Percentiles rank a stretch among this genome's conserved stretches.
These are phyloP conservation scores for Diplosphaera chodatii DNA, from an alignment of 139 green algal genomes.

Conservation along the genomic window DNA sequence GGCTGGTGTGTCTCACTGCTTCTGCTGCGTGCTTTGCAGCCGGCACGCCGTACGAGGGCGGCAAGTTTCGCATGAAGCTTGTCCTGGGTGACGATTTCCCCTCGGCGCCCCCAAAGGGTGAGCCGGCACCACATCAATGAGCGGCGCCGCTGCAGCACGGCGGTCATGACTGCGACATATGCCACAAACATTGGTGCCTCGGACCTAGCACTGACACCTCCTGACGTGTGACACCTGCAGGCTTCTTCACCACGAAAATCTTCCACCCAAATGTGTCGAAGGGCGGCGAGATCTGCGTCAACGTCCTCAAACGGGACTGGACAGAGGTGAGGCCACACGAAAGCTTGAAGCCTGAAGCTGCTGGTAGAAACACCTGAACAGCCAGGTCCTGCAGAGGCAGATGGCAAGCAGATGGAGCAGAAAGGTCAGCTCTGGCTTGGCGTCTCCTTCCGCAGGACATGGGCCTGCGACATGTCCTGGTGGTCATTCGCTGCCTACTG, in stretches of 20 bases:
- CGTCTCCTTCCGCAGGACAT: constrained; percentile 23
- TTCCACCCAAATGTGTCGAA: constrained; percentile 95
- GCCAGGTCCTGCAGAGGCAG: no score
- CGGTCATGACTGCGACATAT: no score
- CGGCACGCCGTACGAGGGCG: constrained; percentile 86
- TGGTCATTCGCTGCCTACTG: constrained; percentile 90
- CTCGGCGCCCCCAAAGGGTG: constrained; percentile 54
- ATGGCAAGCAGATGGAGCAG: no score
- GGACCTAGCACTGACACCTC: not conserved
- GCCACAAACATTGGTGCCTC: no score
- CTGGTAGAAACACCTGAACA: no score
- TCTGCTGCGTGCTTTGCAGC: no score
- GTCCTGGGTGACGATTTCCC: constrained; percentile 58
- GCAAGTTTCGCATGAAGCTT: constrained; percentile 83
- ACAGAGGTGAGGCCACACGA: constrained; percentile 20
- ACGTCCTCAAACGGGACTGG: constrained; percentile 97
- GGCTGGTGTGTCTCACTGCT: no score
- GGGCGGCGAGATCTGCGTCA: constrained; percentile 95
- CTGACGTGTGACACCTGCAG: constrained; percentile 17
- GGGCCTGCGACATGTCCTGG: constrained; percentile 80
- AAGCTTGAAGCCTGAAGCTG: no score
- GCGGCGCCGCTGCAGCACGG: no score
- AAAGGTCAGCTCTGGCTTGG: no score
- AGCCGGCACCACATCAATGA: no score
- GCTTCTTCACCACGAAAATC: constrained; percentile 87